These are phyloP conservation scores for Juglanconis sp. DNA, from an alignment of 2,329 filamentous ascomycete genomes.

Conservation along the genomic window DNA sequence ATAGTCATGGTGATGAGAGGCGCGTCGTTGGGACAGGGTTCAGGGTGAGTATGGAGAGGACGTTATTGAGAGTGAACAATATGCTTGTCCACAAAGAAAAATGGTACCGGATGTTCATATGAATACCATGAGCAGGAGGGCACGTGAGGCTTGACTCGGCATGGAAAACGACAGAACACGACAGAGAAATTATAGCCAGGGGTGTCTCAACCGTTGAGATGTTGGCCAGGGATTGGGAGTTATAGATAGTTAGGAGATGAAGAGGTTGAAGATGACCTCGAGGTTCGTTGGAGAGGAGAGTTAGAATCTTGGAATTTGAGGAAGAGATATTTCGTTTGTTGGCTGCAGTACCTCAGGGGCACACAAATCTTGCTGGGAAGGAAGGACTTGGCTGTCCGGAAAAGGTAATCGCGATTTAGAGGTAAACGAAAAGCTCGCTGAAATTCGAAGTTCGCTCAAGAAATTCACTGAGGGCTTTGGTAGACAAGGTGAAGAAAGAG, in stretches of 20 bases:
- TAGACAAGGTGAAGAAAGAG: neutral
- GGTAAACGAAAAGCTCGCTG: neutral
- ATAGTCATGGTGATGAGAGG: conserved; percentile 48
- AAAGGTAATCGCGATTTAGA: neutral
- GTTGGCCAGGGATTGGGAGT: neutral
- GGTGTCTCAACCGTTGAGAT: neutral
- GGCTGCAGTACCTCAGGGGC: too few relatives aligned
- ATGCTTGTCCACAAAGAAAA: too few relatives aligned
- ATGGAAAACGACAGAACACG: neutral
- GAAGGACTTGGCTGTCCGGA: neutral
- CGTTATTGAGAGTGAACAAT: too few relatives aligned
- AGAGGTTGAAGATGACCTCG: neutral
- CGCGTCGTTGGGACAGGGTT: neutral
- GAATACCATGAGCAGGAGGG: neutral
- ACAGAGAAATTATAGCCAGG: neutral
- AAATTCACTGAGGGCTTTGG: neutral
- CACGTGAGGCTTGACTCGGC: conserved; percentile 2
- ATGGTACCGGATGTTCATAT: too few relatives aligned
- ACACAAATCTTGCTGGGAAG: neutral
- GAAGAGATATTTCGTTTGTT: too few relatives aligned
- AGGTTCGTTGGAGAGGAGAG: too few relatives aligned
- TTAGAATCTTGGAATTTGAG: too few relatives aligned
- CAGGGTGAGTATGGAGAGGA: neutral
- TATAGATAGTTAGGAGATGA: neutral
- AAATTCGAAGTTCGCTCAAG: neutral